Conservation (phyloP, 768 basidiomycete genomes). For the Pisolithus marmoratus region DNA sequence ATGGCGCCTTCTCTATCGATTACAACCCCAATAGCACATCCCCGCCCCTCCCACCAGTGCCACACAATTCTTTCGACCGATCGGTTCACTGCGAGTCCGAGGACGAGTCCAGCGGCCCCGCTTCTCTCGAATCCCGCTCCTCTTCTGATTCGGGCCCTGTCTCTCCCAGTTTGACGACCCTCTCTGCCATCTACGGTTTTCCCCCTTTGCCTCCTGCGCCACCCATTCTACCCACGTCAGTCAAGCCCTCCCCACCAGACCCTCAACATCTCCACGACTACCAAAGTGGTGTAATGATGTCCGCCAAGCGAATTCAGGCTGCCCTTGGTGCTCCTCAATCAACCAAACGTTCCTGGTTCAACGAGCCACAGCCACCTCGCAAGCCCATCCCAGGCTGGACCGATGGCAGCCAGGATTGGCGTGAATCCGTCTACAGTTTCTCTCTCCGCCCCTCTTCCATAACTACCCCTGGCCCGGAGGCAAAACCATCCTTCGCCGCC, state of each 20-base stretch:
- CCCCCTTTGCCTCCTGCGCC: conserved; percentile 50
- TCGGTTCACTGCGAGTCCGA: conserved; percentile 27
- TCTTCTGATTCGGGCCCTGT: conserved; percentile 17
- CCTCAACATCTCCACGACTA: conserved; percentile 37
- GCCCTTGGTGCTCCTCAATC: conserved; percentile 37
- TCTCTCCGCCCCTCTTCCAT: conserved; percentile 34
- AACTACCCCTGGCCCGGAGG: conserved; percentile 22
- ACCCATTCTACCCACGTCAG: conserved; percentile 28
- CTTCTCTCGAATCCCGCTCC: conserved; percentile 32
- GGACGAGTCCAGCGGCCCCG: conserved; percentile 35
- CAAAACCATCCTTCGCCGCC: conserved; percentile 41
- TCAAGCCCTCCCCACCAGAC: conserved; percentile 17
- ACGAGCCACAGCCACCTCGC: conserved; percentile 30
- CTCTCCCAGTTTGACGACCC: conserved; percentile 31
- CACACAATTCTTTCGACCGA: conserved; percentile 32
- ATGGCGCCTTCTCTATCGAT: conserved; percentile 38
- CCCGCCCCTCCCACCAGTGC: conserved; percentile 36
- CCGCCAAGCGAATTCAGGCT: conserved; percentile 48
- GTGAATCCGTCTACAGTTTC: conserved; percentile 55
- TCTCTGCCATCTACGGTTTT: conserved; percentile 40
- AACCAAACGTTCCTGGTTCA: conserved; percentile 31
- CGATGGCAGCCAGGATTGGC: conserved; percentile 62
- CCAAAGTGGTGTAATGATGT: conserved; percentile 66
- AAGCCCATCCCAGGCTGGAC: conserved; percentile 61
- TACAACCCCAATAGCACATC: conserved; percentile 43